A percentile compares a stretch with the other conserved stretches of the same genome.
These are phyloP conservation scores for Gigaspora rosea DNA, from an alignment of 192 early-diverging fungal species.

Conservation along the genomic window DNA sequence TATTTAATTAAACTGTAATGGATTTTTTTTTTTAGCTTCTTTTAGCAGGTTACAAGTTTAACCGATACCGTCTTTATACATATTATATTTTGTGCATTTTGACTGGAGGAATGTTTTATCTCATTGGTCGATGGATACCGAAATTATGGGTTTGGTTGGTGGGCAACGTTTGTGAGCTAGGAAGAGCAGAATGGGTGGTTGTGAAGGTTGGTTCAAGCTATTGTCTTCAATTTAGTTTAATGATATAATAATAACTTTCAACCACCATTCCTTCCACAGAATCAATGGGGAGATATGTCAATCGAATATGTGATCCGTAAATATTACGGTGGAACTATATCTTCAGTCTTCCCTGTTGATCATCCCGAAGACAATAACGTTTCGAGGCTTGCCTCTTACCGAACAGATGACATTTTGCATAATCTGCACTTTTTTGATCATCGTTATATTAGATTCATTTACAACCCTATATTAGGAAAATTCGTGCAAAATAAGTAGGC, in stretches of 20 bases:
- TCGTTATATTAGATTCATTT: constrained; percentile 59
- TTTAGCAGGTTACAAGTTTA: constrained; percentile 66
- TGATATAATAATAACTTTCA: not conserved
- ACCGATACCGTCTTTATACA: constrained; percentile 47
- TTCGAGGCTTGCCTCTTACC: constrained; percentile 3
- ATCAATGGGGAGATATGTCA: constrained; percentile 63
- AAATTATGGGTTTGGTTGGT: constrained; percentile 71
- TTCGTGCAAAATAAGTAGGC: constrained; percentile 50
- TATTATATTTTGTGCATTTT: constrained; percentile 69
- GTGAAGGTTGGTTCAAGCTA: constrained; percentile 49
- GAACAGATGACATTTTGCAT: constrained; percentile 37
- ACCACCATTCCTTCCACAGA: constrained; percentile 42
- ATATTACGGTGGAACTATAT: constrained; percentile 66
- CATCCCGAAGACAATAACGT: constrained; percentile 47
- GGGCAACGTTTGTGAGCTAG: constrained; percentile 62
- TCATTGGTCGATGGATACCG: constrained; percentile 88
- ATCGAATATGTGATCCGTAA: constrained; percentile 56
- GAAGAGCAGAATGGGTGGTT: constrained; percentile 72
- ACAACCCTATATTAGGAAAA: constrained; percentile 46
- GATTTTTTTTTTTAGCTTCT: constrained; percentile 38
- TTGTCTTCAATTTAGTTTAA: not conserved
- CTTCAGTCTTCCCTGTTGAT: constrained; percentile 63
- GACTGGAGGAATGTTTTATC: constrained; percentile 69
- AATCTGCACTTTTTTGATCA: constrained; percentile 53
- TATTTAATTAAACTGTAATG: too few relatives aligned